Evolutionary conservation across 768 basidiomycete species (phyloP), one percentile per base, ranked within the genome.

Genomic region (Serendipita indica): DNA sequence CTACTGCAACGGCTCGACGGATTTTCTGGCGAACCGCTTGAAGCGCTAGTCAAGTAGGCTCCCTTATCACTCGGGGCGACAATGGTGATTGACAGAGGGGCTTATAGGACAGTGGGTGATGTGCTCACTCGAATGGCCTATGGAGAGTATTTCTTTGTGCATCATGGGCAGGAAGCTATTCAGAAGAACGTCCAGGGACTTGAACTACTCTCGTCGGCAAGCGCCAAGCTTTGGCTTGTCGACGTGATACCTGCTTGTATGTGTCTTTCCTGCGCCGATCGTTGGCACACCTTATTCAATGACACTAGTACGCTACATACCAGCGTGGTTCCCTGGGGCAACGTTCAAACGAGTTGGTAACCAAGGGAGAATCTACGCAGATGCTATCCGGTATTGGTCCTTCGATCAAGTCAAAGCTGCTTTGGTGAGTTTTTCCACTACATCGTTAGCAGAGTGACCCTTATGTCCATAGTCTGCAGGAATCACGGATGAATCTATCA

Each of bases 321-420:
- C 75, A 0, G 62, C 64, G 0, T 75, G 75, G 75, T 69, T 77
- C 57, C 74, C 76, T 25, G 71, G 74, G 2, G 72, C 71, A 35
- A 66, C 62, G 1, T 77, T 75, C 67, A 74, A 76, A 61, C 65
- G 66, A 13, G 28, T 43, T 7, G 41, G 18, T 7, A 43, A n/a
- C 18, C 18, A 7, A n/a, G 41, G 41, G 6, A n/a, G 6, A n/a
- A 25, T 18, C 5, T 25, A 43, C 7, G 27, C 41, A 7, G 7
- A 5, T 5, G 27, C 7, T n/a, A 43, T 43, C 18, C 41, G 41
- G 27, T 43, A 6, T 43, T 43, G 41, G 41, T 5, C 41, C 18
- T 43, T 43, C 16, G 41, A 25, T 18, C 5, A 5, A 7, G 27
- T 43, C 5, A 43, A 43, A 43, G 41, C 18, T 43, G 41, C 41